Evolutionary conservation across 1,284 basidiomycete genomes (phyloP), one percentile per base, ranked within the genome.

Genomic region (Tilletia indica): DNA sequence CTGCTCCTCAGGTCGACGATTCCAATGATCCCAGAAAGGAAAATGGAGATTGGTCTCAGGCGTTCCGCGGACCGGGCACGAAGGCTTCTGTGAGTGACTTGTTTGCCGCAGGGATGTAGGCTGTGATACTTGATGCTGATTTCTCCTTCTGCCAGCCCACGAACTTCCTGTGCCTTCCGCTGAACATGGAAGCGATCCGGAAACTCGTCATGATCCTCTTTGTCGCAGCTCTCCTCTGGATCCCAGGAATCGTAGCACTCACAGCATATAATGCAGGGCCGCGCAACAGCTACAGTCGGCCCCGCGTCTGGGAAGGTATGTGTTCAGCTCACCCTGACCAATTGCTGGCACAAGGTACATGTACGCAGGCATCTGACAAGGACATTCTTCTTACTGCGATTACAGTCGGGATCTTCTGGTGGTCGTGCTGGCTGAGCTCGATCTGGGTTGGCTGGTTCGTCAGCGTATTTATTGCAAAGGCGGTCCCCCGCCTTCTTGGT

Each of bases 361-460:
- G 25, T 31, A 31, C 25, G 25, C 25, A 31, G 25, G 25, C 25
- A 31, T 31, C 25, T 31, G 25, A 31, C 25, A 0, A 31, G 25
- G 25, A 31, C 2, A 31, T 31, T 2, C 25, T 31, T 31, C 25
- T 31, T 31, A 31, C 25, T 31, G 25, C 25, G 25, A 31, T 31
- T 31, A 90, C 51, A 39, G 88, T 91, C 12, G 87, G 86, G 69
- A 85, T 93, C 54, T 71, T 92, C 11, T 94, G 90, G 89, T 96
- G 93, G 93, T 93, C 91, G 70, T 90, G 93, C 73, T 95, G 92
- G 92, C 86, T 94, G 54, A 89, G 87, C 51, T 88, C 93, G 51
- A 86, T 89, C 39, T 94, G 93, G 93, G 88, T 80, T 87, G 92
- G 92, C 25, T 95, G 93, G 92, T 96, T 93, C 93, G 89, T 85